Evolutionary conservation across 2,329 filamentous ascomycete species (phyloP).

Genomic region (Claviceps quebecensis): DNA sequence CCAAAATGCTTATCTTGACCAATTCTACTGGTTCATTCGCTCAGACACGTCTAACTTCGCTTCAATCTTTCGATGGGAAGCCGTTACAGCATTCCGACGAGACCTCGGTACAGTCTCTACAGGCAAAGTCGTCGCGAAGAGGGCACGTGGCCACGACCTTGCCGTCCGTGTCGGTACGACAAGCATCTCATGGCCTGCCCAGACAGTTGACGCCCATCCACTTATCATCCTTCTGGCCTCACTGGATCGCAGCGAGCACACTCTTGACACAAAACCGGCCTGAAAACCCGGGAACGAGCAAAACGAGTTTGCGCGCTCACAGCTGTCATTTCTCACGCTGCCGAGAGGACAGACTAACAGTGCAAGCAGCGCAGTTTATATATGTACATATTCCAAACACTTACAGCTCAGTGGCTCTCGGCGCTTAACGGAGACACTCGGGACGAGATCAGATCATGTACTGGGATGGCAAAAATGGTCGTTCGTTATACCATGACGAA

Average conservation of each 20-base stretch:
- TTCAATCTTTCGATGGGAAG: no score
- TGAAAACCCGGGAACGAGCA: constrained; percentile 34
- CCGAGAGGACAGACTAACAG: no score
- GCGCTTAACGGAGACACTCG: constrained; percentile 48
- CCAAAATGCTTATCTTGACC: no score
- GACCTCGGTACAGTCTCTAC: constrained; percentile 46
- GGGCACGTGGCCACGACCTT: constrained; percentile 42
- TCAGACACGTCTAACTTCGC: no score
- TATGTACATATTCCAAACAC: constrained; percentile 22
- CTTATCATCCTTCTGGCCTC: constrained; percentile 29
- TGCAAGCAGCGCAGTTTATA: constrained; percentile 6
- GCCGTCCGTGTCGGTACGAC: constrained; percentile 33
- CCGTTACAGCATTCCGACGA: constrained; percentile 7
- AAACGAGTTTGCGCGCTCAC: constrained; percentile 19
- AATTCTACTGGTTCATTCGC: no score
- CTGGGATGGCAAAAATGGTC: constrained; percentile 41
- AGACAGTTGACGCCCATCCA: constrained; percentile 51
- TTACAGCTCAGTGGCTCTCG: constrained; percentile 39
- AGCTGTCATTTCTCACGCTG: constrained; percentile 9
- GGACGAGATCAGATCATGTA: constrained; percentile 32
- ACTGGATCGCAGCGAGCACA: constrained; percentile 32
- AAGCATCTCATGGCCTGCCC: constrained; percentile 48
- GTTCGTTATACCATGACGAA: constrained; percentile 51
- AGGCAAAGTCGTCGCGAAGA: constrained; percentile 42
- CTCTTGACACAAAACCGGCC: constrained; percentile 43